Percentiles rank a stretch among this genome's conserved stretches.
Evolutionary conservation across 169 alveolate species (phyloP).

Genomic region (Babesia bovis): DNA sequence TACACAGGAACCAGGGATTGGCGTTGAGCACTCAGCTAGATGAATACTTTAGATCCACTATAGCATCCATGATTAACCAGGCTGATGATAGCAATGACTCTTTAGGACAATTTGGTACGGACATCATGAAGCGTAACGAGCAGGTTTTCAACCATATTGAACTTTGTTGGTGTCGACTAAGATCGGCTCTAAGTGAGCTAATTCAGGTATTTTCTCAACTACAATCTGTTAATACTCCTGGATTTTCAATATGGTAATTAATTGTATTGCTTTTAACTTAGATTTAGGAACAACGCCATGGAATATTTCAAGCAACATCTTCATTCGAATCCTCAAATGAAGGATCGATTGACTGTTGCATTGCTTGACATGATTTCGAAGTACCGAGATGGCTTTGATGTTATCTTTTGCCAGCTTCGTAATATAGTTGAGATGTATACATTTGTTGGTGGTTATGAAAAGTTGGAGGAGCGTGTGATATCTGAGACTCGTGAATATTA

Average conservation of each 20-base stretch:
- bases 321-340: constrained; percentile 2
- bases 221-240: constrained; percentile 5
- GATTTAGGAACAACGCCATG: constrained; percentile 23
- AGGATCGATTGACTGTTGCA: constrained; percentile 26
- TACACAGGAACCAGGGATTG: neutral
- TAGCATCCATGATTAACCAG: constrained; percentile 7
- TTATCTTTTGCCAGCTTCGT: constrained; percentile 38
- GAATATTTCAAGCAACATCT: constrained; percentile 16
- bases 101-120: neutral
- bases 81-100: neutral
- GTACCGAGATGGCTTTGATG: constrained; percentile 31
- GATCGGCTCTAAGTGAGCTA: constrained; percentile 36
- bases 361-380: constrained; percentile 9
- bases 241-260: constrained; percentile 37
- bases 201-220: constrained; percentile 43
- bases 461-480: constrained; percentile 30
- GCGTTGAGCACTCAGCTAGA: constrained; percentile 33
- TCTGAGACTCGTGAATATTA: constrained; percentile 36
- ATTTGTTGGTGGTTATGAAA: constrained; percentile 28
- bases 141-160: constrained; percentile 2
- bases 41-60: constrained; percentile 4
- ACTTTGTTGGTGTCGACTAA: constrained; percentile 27
- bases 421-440: constrained; percentile 45
- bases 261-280: neutral
- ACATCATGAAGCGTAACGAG: neutral